Percentiles rank a stretch among this genome's conserved stretches.
These are phyloP conservation scores for Cyclotella cryptica DNA, from an alignment of 108 stramenopile genomes.

Conservation along the genomic window DNA sequence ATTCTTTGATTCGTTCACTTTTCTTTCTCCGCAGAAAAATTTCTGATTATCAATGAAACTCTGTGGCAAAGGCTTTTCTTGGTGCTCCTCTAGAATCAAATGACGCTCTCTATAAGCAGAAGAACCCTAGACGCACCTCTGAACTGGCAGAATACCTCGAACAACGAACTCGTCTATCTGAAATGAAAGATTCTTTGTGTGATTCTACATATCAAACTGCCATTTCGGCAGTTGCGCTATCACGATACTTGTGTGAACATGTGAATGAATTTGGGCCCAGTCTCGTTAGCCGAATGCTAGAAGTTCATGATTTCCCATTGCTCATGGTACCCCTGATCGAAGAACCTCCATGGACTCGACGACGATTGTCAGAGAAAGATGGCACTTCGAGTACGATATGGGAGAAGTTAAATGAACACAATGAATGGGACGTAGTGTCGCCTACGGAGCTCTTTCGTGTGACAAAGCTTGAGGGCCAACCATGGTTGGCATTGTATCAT, in stretches of 20 bases:
- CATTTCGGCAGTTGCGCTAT: constrained; percentile 42
- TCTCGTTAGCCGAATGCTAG: constrained; percentile 58
- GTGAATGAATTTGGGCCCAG: constrained; percentile 26
- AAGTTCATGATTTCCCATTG: constrained; percentile 83
- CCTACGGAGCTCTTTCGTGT: constrained; percentile 67
- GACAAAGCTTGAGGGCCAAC: constrained; percentile 80
- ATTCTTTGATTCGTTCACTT: background rate
- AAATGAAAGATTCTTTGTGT: constrained; percentile 41
- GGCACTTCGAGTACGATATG: constrained; percentile 42
- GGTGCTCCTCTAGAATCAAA: constrained; percentile 39
- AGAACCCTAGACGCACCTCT: constrained; percentile 20
- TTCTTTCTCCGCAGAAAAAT: background rate
- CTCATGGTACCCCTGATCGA: constrained; percentile 78
- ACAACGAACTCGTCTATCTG: constrained; percentile 34
- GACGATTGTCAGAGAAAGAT: constrained; percentile 25
- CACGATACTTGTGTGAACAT: constrained; percentile 50
- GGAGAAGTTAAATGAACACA: constrained; percentile 74
- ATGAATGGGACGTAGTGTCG: constrained; percentile 65
- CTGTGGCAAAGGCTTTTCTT: constrained; percentile 35
- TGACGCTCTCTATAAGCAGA: constrained; percentile 40
- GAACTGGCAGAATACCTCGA: constrained; percentile 21
- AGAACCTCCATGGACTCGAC: constrained; percentile 89
- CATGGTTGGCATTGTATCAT: constrained; percentile 84
- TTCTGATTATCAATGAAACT: background rate
- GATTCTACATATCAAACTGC: constrained; percentile 46